These are phyloP conservation scores for Sphagnurus paluster DNA, from an alignment of 1,284 basidiomycete species.

Conservation along the genomic window DNA sequence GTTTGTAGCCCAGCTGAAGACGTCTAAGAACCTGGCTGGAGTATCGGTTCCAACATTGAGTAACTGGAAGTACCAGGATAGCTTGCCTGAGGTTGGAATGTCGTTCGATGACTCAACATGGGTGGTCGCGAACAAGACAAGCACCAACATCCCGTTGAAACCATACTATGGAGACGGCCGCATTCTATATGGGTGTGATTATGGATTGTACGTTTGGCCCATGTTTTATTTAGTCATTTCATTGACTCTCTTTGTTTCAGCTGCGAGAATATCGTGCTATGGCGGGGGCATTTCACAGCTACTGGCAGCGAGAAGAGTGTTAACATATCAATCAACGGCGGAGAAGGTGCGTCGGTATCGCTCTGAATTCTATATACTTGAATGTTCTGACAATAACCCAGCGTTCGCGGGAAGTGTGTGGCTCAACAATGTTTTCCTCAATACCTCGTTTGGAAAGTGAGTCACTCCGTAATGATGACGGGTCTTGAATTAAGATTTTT, in stretches of 20 bases:
- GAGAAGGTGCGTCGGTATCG: slow-evolving; percentile 51
- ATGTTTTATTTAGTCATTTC: neutral
- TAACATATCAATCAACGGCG: slow-evolving; percentile 77
- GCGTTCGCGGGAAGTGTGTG: slow-evolving; percentile 80
- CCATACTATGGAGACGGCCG: slow-evolving; percentile 72
- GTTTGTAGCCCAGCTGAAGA: slow-evolving; percentile 35
- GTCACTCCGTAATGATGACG: slow-evolving; percentile 20
- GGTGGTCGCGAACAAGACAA: slow-evolving; percentile 65
- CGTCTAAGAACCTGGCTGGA: slow-evolving; percentile 20
- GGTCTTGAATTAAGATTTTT: neutral
- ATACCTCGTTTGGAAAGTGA: slow-evolving; percentile 71
- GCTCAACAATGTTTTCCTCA: slow-evolving; percentile 74
- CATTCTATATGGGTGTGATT: slow-evolving; percentile 78
- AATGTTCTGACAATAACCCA: slow-evolving; percentile 20
- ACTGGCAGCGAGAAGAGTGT: slow-evolving; percentile 59
- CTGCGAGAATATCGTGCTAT: slow-evolving; percentile 77
- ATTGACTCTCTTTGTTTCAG: slow-evolving; percentile 32
- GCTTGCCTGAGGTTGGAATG: slow-evolving; percentile 63
- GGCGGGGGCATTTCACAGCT: slow-evolving; percentile 76
- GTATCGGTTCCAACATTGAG: slow-evolving; percentile 39
- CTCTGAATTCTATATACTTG: neutral
- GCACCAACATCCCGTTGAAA: slow-evolving; percentile 68
- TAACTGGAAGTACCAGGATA: slow-evolving; percentile 71
- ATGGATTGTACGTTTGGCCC: slow-evolving; percentile 65
- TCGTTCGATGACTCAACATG: slow-evolving; percentile 63